Base-by-base conservation (phyloP, 805 yeast species). In the Candida incommunis region DNA sequence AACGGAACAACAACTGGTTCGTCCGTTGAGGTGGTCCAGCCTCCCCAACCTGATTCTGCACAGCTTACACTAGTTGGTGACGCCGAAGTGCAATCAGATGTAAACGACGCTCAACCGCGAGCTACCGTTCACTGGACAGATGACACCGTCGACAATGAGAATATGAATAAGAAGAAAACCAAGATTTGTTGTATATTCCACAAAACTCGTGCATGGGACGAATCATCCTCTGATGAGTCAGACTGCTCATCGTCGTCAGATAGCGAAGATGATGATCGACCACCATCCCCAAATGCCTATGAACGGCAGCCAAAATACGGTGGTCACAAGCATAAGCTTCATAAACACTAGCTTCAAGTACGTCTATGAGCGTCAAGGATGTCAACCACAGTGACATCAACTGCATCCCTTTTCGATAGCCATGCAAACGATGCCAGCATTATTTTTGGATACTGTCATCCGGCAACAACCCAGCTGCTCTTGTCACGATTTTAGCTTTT, bases 91-190 rank as follows among this genome's bases (percentile, higher is more conserved):
- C 18, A 7, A n/a, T 11, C 37, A 5, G 13, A 13, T 25, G 27
- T 7, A 25, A n/a, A n/a, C n/a, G n/a, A n/a, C n/a, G 27, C 27
- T 25, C 11, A 21, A 48, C 4, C 37, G 64, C 69, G 74, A 35
- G 37, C 37, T 5, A 31, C 18, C 20, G 96, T 90, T 0, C 70
- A 77, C 44, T 90, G 96, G 96, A 70, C 79, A 4, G 83, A 81
- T 29, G 94, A 80, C 41, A 88, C 85, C 2, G 71, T 92, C 3
- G 97, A 90, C 60, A 90, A 90, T 60, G 98, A 90, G 63, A 64
- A 82, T 57, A 69, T 92, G 82, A 74, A 81, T 57, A 84, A 76
- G 66, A 92, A 92, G 67, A 87, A 86, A 59, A 76, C 95, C 11
- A 90, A 90, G 62, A 81, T 68, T 82, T 88, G 68, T 92, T 96